Evolutionary conservation across 1,284 basidiomycete species (phyloP).

Genomic region (Moesziomyces antarcticus): DNA sequence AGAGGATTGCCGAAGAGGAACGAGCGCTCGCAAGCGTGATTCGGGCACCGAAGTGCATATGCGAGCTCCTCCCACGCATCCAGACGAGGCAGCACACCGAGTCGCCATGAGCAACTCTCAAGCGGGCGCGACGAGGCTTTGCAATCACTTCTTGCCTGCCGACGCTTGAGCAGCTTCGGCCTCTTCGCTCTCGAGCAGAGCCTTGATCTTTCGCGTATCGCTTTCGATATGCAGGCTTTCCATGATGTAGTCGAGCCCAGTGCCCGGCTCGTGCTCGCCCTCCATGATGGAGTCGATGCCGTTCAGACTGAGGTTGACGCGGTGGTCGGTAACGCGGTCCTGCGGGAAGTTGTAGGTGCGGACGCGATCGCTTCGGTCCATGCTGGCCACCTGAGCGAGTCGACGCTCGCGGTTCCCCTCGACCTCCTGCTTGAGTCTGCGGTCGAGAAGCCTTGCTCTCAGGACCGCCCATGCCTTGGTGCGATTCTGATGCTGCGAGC

Average conservation of each 20-base stretch:
- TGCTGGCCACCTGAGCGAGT: constrained; percentile 61
- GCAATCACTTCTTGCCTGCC: neutral
- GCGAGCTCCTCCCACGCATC: too few relatives aligned
- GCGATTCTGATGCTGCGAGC: constrained; percentile 84
- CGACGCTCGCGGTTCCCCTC: constrained; percentile 54
- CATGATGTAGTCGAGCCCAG: constrained; percentile 54
- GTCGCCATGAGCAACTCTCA: too few relatives aligned
- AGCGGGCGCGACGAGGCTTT: too few relatives aligned
- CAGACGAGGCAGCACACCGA: too few relatives aligned
- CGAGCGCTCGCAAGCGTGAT: constrained; percentile 2
- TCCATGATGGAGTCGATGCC: constrained; percentile 63
- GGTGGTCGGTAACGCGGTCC: constrained; percentile 66
- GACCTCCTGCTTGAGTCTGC: constrained; percentile 56
- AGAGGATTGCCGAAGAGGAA: constrained; percentile 9
- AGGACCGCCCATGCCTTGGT: constrained; percentile 64
- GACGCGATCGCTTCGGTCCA: constrained; percentile 63
- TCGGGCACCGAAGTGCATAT: too few relatives aligned
- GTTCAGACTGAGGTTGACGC: constrained; percentile 58
- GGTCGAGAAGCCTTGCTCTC: constrained; percentile 60
- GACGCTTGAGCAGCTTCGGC: constrained; percentile 28
- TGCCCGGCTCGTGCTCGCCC: constrained; percentile 57
- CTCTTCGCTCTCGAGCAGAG: constrained; percentile 49
- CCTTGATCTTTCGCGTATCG: constrained; percentile 41
- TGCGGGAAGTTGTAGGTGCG: constrained; percentile 67
- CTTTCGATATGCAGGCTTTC: constrained; percentile 42